Conservation (phyloP, 1,284 basidiomycete genomes). For the Xerocomus nothofagi region DNA sequence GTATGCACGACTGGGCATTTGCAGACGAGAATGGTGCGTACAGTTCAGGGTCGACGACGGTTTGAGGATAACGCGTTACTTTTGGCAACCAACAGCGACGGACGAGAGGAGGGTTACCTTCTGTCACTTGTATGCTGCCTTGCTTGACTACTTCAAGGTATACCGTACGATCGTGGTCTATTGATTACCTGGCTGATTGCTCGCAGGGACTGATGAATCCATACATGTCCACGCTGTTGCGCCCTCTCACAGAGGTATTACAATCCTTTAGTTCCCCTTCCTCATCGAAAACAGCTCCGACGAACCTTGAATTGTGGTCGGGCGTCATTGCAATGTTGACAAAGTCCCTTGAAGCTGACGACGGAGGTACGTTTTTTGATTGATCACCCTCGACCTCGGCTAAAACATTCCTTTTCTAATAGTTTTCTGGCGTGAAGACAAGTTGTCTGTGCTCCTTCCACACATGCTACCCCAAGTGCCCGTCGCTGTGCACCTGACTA, state of each 20-base stretch:
- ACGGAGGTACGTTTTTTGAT: constrained; percentile 59
- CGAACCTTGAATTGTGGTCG: constrained; percentile 58
- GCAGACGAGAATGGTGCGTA: constrained; percentile 51
- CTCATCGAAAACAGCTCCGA: constrained; percentile 6
- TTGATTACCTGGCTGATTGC: constrained; percentile 8
- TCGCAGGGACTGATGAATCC: constrained; percentile 82
- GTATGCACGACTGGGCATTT: constrained; percentile 95
- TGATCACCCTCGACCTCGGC: background rate
- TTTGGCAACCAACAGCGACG: constrained; percentile 29
- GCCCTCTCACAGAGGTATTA: constrained; percentile 68
- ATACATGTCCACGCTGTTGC: constrained; percentile 79
- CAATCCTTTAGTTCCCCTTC: constrained; percentile 41
- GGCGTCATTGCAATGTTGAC: constrained; percentile 64
- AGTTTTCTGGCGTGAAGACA: constrained; percentile 90
- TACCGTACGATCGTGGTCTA: constrained; percentile 10
- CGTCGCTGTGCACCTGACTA: constrained; percentile 8
- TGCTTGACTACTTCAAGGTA: constrained; percentile 87
- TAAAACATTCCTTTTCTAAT: background rate
- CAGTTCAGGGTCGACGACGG: background rate
- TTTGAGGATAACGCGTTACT: background rate
- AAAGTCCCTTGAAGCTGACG: constrained; percentile 77
- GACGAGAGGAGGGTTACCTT: constrained; percentile 63
- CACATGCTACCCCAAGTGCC: constrained; percentile 30
- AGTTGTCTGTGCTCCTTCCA: constrained; percentile 48
- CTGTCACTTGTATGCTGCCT: constrained; percentile 66